Evolutionary conservation across 1,139 yeast species (phyloP).

Genomic region (Saccharomycopsis crataegensis): DNA sequence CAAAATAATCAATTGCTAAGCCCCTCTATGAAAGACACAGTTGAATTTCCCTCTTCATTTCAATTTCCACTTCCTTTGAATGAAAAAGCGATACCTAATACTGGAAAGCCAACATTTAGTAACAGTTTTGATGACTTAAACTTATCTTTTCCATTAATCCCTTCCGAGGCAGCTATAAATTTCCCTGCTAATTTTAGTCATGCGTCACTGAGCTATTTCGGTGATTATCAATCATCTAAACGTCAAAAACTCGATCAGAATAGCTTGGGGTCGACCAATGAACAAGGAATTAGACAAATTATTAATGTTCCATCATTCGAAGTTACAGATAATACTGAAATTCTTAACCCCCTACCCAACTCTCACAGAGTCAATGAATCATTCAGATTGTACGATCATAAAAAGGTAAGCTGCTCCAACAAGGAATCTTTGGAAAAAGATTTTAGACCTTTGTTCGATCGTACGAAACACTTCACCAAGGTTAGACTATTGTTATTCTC

Average conservation of each 20-base stretch:
- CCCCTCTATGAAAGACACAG: too few relatives aligned
- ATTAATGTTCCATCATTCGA: neutral
- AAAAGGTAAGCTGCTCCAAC: neutral
- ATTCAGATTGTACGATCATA: neutral
- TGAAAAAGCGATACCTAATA: too few relatives aligned
- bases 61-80: too few relatives aligned
- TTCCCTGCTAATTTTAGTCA: neutral
- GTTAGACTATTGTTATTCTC: neutral
- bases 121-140: neutral
- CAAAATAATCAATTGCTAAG: too few relatives aligned
- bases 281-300: too few relatives aligned
- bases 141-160: neutral
- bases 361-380: neutral
- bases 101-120: neutral
- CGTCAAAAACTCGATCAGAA: neutral
- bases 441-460: constrained; percentile 3
- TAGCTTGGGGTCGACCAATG: neutral
- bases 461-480: constrained; percentile 1
- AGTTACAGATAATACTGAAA: neutral
- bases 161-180: neutral
- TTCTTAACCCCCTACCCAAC: neutral
- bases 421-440: neutral
- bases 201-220: neutral
- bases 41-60: too few relatives aligned
- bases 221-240: neutral